Evolutionary conservation across 2,329 filamentous ascomycete genomes (phyloP).

Genomic region (Kalmusia sp.): DNA sequence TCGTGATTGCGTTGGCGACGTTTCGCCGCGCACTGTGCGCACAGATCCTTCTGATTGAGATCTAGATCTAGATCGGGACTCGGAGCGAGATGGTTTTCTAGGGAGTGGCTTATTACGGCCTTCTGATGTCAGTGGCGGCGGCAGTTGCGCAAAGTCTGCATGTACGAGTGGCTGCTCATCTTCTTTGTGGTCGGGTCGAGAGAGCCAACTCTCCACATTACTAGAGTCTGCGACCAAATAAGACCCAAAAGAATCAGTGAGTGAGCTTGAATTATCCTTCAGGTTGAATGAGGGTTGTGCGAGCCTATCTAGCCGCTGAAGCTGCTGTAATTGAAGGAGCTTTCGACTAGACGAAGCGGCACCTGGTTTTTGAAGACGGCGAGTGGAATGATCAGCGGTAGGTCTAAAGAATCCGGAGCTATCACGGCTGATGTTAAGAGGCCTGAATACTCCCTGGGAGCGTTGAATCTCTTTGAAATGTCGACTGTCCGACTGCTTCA

Average conservation of each 20-base stretch:
- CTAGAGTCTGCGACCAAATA: too few relatives aligned
- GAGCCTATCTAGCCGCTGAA: neutral
- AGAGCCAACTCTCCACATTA: too few relatives aligned
- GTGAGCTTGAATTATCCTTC: neutral
- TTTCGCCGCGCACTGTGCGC: neutral
- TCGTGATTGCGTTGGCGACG: neutral
- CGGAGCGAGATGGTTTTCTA: neutral
- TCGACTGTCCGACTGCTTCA: neutral
- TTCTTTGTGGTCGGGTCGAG: too few relatives aligned
- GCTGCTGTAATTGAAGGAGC: neutral
- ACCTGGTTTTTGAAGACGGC: too few relatives aligned
- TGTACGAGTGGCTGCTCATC: too few relatives aligned
- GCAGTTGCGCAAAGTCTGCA: neutral
- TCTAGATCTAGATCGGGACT: neutral
- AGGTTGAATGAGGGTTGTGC: neutral
- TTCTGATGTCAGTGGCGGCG: neutral
- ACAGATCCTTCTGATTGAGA: too few relatives aligned
- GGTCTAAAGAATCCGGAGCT: too few relatives aligned
- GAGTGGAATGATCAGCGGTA: too few relatives aligned
- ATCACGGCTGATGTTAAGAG: too few relatives aligned
- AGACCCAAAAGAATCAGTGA: neutral
- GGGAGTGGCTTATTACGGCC: neutral
- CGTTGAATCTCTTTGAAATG: neutral
- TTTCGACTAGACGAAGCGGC: too few relatives aligned
- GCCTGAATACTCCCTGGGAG: too few relatives aligned